Conservation (phyloP, 352 stramenopile genomes). For the Phytophthora colocasiae region DNA sequence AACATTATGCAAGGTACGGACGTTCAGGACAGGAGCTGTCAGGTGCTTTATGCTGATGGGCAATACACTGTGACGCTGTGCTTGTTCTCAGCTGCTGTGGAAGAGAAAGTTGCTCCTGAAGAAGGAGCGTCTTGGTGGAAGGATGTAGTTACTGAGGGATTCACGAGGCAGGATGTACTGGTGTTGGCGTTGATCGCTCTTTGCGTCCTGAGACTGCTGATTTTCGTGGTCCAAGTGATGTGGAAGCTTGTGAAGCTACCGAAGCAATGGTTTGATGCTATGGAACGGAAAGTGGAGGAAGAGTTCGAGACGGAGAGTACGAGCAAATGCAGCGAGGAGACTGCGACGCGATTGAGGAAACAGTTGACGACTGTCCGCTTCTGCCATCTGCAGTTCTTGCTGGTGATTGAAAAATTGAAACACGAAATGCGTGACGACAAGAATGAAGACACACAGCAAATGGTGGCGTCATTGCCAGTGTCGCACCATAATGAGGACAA, state of each 20-base stretch:
- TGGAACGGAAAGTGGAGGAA: conserved; percentile 9
- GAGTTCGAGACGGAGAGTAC: neutral
- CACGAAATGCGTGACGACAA: conserved; percentile 41
- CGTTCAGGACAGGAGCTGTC: neutral
- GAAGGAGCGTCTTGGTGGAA: conserved; percentile 46
- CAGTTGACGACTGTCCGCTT: conserved; percentile 41
- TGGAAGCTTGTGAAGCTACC: conserved; percentile 43
- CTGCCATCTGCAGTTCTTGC: conserved; percentile 54
- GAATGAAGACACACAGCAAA: conserved; percentile 40
- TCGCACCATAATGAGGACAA: conserved; percentile 21
- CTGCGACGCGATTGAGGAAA: conserved; percentile 17
- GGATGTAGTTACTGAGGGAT: conserved; percentile 40
- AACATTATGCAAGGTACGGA: conserved; percentile 57
- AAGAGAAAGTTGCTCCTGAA: conserved; percentile 2
- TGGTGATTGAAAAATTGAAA: conserved; percentile 56
- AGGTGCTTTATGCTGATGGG: conserved; percentile 22
- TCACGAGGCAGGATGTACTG: conserved; percentile 56
- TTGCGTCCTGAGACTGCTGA: conserved; percentile 35
- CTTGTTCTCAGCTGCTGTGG: conserved; percentile 27
- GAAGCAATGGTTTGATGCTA: conserved; percentile 30
- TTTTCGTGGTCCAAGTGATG: conserved; percentile 31
- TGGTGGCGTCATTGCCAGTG: conserved; percentile 40
- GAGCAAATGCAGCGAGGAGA: conserved; percentile 6
- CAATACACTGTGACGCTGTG: conserved; percentile 28
- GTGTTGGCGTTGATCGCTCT: conserved; percentile 49